A percentile compares a stretch with the other conserved stretches of the same genome.
Evolutionary conservation across 2,329 filamentous ascomycete genomes (phyloP).

Genomic region (Aspergillus neotritici): DNA sequence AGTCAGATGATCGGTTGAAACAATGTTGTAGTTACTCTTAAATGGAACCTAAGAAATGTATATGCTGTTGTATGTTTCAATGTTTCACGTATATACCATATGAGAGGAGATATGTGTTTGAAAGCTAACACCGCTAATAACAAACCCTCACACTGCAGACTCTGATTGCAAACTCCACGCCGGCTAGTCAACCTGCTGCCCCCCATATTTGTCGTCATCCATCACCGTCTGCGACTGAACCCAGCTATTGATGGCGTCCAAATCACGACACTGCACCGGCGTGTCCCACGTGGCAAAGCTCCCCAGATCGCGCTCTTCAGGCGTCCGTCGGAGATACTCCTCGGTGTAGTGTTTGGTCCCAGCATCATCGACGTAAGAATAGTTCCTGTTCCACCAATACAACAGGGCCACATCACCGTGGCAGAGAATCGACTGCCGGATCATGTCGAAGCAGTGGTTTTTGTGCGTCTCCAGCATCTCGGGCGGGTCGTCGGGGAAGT

Average conservation of each 20-base stretch:
- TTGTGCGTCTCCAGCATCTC: neutral
- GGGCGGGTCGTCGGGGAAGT: neutral
- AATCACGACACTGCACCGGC: neutral
- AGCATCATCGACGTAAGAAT: neutral
- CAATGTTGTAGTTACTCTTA: too few relatives aligned
- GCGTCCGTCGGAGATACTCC: neutral
- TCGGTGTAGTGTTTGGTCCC: neutral
- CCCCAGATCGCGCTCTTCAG: neutral
- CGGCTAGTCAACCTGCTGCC: too few relatives aligned
- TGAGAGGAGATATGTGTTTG: too few relatives aligned
- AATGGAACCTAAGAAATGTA: too few relatives aligned
- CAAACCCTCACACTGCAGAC: too few relatives aligned
- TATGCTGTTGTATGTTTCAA: too few relatives aligned
- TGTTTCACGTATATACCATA: too few relatives aligned
- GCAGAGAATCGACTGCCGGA: neutral
- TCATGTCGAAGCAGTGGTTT: neutral
- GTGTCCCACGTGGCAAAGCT: neutral
- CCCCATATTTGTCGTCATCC: too few relatives aligned
- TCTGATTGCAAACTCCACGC: too few relatives aligned
- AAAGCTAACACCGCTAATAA: too few relatives aligned
- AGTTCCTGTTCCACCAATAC: neutral
- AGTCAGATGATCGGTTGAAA: conserved; percentile 10
- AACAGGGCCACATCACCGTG: neutral
- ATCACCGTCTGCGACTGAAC: too few relatives aligned
- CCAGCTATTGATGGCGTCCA: neutral